These are phyloP conservation scores for Suhomyces xylopsoci DNA, from an alignment of 805 yeast genomes.

Conservation along the genomic window DNA sequence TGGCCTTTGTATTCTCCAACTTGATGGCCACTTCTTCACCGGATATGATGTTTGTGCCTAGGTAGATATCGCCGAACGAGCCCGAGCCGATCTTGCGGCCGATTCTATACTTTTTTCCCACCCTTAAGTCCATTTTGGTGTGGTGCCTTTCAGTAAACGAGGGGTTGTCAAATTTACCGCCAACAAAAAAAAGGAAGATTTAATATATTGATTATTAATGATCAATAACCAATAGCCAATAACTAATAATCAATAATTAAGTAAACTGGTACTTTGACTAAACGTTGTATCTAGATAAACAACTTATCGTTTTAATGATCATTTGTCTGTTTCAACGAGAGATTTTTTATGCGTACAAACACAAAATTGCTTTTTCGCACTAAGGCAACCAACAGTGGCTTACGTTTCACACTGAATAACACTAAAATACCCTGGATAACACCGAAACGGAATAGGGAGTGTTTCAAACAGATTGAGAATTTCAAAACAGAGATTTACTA, in stretches of 20 bases:
- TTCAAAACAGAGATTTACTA: too few relatives aligned
- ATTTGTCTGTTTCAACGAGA: not conserved
- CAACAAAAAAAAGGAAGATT: too few relatives aligned
- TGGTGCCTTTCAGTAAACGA: too few relatives aligned
- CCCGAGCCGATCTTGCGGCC: constrained; percentile 97
- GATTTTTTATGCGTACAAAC: constrained; percentile 4
- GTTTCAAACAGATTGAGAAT: too few relatives aligned
- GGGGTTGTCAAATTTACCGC: too few relatives aligned
- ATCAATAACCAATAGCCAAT: not conserved
- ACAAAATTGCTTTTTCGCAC: constrained; percentile 1
- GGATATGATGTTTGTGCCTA: constrained; percentile 87
- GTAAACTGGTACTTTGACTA: too few relatives aligned
- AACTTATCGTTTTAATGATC: not conserved
- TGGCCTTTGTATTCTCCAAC: constrained; percentile 82
- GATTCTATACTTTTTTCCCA: constrained; percentile 90
- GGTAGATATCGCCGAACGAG: constrained; percentile 94
- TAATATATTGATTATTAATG: not conserved
- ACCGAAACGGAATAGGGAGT: too few relatives aligned
- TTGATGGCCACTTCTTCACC: constrained; percentile 98
- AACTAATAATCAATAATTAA: not conserved
- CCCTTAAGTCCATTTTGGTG: constrained; percentile 57
- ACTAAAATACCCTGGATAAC: too few relatives aligned
- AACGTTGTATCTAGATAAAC: not conserved
- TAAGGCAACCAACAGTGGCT: not conserved
- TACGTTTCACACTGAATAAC: not conserved